A percentile compares a stretch with the other conserved stretches of the same genome.
Evolutionary conservation across 805 yeast genomes (phyloP).

Genomic region (Diddensiella transvaalensis): DNA sequence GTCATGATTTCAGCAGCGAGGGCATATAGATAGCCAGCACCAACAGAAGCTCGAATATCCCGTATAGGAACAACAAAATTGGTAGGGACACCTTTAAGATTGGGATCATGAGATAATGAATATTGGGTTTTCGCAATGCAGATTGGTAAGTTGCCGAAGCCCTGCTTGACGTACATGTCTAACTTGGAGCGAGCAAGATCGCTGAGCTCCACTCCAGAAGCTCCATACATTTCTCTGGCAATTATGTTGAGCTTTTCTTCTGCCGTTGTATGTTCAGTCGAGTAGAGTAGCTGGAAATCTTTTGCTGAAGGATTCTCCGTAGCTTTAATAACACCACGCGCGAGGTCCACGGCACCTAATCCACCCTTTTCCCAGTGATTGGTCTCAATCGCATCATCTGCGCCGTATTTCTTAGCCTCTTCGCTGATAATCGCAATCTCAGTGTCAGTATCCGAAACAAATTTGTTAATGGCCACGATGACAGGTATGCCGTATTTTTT

Average conservation of each 20-base stretch:
- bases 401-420: slow-evolving; percentile 85
- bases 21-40: slow-evolving; percentile 96
- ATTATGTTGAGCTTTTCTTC: slow-evolving; percentile 77
- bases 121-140: slow-evolving; percentile 98
- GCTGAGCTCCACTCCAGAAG: slow-evolving; percentile 74
- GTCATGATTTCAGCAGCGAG: slow-evolving; percentile 96
- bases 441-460: slow-evolving; percentile 73
- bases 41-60: slow-evolving; percentile 89
- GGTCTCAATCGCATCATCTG: slow-evolving; percentile 82
- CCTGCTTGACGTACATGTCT: slow-evolving; percentile 78
- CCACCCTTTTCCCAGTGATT: slow-evolving; percentile 98
- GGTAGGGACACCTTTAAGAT: slow-evolving; percentile 89
- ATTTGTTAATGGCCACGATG: slow-evolving; percentile 88
- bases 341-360: slow-evolving; percentile 77
- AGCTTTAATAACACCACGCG: slow-evolving; percentile 76
- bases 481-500: slow-evolving; percentile 85
- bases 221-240: slow-evolving; percentile 91
- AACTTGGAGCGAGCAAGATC: slow-evolving; percentile 80
- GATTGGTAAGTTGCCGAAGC: slow-evolving; percentile 85
- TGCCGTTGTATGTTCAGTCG: slow-evolving; percentile 59
- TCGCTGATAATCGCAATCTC: slow-evolving; percentile 77
- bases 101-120: slow-evolving; percentile 91
- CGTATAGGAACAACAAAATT: slow-evolving; percentile 92
- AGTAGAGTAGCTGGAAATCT: slow-evolving; percentile 63
- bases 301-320: slow-evolving; percentile 46